Base-by-base conservation (phyloP, 2,329 filamentous ascomycete genomes). In the Aspergillus sergii region DNA sequence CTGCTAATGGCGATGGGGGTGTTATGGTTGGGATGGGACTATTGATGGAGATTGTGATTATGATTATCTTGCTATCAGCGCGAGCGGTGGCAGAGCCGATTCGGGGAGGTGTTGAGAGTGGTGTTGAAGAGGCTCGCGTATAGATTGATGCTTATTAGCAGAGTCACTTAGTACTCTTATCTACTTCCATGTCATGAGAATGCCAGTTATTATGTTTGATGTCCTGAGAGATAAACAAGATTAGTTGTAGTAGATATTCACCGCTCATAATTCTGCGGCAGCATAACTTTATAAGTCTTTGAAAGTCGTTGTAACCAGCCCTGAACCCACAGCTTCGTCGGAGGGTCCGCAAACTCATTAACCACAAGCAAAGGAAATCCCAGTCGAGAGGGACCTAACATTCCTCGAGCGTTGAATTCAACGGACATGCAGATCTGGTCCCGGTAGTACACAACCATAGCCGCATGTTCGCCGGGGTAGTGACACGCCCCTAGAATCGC, bases 351-450 rank as follows among this genome's bases (percentile, higher is more conserved):
- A 26, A 70, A 64, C 60, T 75, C 71, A 10, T 71, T 69, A 11
- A 66, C 71, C 23, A 73, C 71, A 11, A 65, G 67, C 26, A 74
- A 56, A 10, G 72, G 59, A 48, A 75, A 74, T 2, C 67, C 72
- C 64, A 73, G 65, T 60, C 71, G 65, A 55, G 68, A 74, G 7
- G 71, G 72, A 0, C 73, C 72, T 16, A 75, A 58, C 4, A 70
- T 55, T 3, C 72, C 73, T 9, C 62, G 64, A 8, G 67, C 57
- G 45, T 64, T 68, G 43, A 70, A 73, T 60, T 74, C 72, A n/a
- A 75, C 67, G 0, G 72, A 74, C 51, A 64, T 70, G 64, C 73
- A 75, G n/a, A 75, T 74, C 60, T 71, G 71, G 58, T 74, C 72
- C 19, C 68, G 66, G 28, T 68, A 75, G 60, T 69, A 70, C 21